Conservation (phyloP, 768 basidiomycete genomes). For the Crepidotus variabilis region DNA sequence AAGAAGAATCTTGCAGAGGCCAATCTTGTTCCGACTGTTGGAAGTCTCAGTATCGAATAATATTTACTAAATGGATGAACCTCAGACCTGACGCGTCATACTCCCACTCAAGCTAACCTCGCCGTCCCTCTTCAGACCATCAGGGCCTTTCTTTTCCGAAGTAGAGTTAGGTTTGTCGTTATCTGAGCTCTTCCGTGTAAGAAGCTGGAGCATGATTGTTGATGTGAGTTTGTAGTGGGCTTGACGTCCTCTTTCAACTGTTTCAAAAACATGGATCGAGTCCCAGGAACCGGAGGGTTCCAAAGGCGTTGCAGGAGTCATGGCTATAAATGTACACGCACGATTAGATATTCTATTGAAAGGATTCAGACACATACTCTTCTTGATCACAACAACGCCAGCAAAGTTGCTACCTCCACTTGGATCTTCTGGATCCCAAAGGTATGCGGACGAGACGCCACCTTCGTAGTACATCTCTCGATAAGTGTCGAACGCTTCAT, state of each 20-base stretch:
- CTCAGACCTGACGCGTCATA: conserved; percentile 90
- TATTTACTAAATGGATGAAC: background rate
- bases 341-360: background rate
- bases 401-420: conserved; percentile 72
- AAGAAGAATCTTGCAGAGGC: conserved; percentile 71
- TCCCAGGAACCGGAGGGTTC: conserved; percentile 93
- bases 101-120: conserved; percentile 88
- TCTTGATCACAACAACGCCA: conserved; percentile 94
- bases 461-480: conserved; percentile 99
- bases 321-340: conserved; percentile 35
- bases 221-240: conserved; percentile 98
- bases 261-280: conserved; percentile 97
- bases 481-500: conserved; percentile 97
- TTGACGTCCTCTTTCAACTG: conserved; percentile 84
- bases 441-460: conserved; percentile 94
- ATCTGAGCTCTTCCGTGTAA: conserved; percentile 45
- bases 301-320: conserved; percentile 49
- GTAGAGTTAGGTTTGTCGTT: conserved; percentile 30
- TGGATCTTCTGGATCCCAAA: conserved; percentile 93
- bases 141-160: conserved; percentile 34
- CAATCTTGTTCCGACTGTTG: conserved; percentile 81
- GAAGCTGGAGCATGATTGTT: conserved; percentile 92
- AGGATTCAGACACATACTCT: conserved; percentile 48
- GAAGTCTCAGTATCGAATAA: background rate
- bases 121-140: conserved; percentile 60